Percentiles rank a stretch among this genome's conserved stretches.
Conservation (phyloP, 768 basidiomycete species). For the Calocera viscosa region DNA sequence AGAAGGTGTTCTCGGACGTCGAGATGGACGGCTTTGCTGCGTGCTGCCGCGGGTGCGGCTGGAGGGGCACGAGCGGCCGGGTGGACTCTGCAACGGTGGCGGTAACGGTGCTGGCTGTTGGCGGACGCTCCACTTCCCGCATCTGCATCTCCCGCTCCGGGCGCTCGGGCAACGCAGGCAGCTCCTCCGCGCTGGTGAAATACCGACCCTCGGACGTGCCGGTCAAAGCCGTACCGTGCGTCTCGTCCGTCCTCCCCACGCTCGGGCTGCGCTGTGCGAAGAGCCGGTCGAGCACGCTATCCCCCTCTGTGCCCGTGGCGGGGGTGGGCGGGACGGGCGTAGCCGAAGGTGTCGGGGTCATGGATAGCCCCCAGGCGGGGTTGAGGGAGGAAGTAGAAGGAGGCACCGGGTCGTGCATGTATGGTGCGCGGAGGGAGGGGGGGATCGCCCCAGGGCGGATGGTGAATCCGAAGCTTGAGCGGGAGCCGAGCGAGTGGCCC, state of each 20-base stretch:
- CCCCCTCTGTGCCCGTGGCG: neutral
- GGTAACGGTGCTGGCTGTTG: neutral
- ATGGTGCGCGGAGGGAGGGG: neutral
- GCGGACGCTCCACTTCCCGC: neutral
- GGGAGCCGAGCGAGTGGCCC: neutral
- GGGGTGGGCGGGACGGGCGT: neutral
- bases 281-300: neutral
- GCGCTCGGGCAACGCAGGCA: neutral
- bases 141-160: neutral
- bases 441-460: conserved; percentile 2
- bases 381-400: neutral
- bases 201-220: neutral
- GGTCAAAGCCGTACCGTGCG: neutral
- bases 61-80: no score
- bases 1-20: neutral
- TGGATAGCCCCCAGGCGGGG: neutral
- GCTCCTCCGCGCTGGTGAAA: no score
- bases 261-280: neutral
- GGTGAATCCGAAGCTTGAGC: neutral
- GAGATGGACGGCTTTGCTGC: neutral
- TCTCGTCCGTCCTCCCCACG: neutral
- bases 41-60: neutral
- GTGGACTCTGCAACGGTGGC: no score
- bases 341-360: neutral
- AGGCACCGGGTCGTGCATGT: neutral